A percentile compares a stretch with the other conserved stretches of the same genome.
These are phyloP conservation scores for Lolium perenne DNA, from an alignment of 176 grass and related monocot genomes.

Conservation along the genomic window DNA sequence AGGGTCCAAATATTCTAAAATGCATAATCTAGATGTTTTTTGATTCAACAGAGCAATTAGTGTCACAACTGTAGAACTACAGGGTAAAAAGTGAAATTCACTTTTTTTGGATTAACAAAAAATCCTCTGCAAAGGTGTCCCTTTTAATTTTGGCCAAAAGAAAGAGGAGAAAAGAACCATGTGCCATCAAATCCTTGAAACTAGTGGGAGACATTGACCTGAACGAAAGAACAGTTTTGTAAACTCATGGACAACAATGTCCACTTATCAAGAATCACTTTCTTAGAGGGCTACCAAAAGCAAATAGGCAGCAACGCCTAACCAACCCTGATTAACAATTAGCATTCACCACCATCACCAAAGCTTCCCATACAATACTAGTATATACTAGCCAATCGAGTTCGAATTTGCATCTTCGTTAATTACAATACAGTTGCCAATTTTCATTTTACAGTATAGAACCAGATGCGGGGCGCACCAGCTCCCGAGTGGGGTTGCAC, in stretches of 20 bases:
- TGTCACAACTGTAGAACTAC: too few species aligned
- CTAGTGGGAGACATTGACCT: background rate
- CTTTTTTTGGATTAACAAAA: too few species aligned
- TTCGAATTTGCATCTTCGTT: conserved; percentile 39
- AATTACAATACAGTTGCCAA: background rate
- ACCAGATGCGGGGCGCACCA: conserved; percentile 43
- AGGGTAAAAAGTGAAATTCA: too few species aligned
- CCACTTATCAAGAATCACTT: background rate
- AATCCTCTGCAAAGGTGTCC: background rate
- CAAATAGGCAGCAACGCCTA: background rate
- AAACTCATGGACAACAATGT: background rate
- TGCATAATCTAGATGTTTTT: too few species aligned
- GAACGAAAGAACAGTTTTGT: background rate
- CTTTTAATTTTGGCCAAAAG: background rate
- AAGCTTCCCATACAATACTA: background rate
- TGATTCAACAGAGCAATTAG: too few species aligned
- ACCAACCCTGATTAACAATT: background rate
- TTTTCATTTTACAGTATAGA: background rate
- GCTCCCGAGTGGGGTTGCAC: conserved; percentile 1
- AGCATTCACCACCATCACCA: background rate
- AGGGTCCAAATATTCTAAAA: too few species aligned
- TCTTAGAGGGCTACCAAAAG: background rate
- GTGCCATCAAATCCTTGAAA: background rate
- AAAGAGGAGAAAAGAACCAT: background rate
- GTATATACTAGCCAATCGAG: background rate